Evolutionary conservation across 148 eudicot species (phyloP).

Genomic region (Agrostemma githago): DNA sequence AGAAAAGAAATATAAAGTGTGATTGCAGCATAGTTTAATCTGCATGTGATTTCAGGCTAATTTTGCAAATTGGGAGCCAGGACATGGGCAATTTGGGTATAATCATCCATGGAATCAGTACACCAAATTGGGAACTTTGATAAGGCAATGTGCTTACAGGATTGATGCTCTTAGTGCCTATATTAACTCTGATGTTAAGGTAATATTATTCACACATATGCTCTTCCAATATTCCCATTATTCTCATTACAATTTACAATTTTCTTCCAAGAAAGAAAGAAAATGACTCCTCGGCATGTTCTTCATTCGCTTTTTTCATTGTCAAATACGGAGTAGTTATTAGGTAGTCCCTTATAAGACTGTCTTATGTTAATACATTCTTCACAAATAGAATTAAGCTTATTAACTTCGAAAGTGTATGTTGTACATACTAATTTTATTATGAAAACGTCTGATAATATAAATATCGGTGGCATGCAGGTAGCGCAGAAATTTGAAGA

Average conservation of each 20-base stretch:
- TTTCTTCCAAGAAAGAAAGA: too few species aligned
- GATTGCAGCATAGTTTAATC: not conserved
- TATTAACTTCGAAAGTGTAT: too few species aligned
- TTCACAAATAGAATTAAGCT: too few species aligned
- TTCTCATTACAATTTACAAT: not conserved
- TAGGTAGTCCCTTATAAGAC: too few species aligned
- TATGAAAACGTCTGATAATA: not conserved
- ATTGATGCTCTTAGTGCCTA: constrained; percentile 38
- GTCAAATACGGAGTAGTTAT: too few species aligned
- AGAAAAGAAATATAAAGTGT: not conserved
- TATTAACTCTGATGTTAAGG: constrained; percentile 29
- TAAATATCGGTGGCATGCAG: constrained; percentile 19
- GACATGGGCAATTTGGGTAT: constrained; percentile 39
- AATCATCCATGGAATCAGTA: constrained; percentile 51
- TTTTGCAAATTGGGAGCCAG: constrained; percentile 54
- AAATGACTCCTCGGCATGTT: too few species aligned
- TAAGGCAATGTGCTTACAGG: constrained; percentile 42
- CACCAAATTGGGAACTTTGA: constrained; percentile 31
- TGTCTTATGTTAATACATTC: too few species aligned
- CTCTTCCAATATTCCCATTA: not conserved
- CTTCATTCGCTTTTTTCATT: too few species aligned
- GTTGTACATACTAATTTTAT: not conserved
- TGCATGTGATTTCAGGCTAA: constrained; percentile 31
- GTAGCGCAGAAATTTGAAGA: constrained; percentile 24
- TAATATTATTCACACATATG: constrained; percentile 5